These are phyloP conservation scores for Obba rivulosa DNA, from an alignment of 768 basidiomycete genomes.

Conservation along the genomic window DNA sequence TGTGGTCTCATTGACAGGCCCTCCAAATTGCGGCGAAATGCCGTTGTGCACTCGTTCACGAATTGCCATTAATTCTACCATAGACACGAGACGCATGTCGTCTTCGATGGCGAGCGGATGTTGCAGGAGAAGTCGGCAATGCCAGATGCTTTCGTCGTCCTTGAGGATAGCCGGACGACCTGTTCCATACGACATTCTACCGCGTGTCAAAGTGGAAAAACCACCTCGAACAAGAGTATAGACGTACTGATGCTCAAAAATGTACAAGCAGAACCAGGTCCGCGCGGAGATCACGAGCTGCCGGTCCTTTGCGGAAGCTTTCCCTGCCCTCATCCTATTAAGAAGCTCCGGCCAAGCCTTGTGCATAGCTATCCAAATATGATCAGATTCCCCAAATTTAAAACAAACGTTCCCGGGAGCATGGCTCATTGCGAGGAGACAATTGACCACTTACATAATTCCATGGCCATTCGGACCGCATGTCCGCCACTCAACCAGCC, in stretches of 20 bases:
- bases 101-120: conserved; percentile 90
- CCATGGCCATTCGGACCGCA: conserved; percentile 96
- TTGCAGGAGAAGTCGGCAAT: conserved; percentile 72
- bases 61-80: conserved; percentile 87
- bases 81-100: conserved; percentile 92
- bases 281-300: conserved; percentile 78
- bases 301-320: conserved; percentile 57
- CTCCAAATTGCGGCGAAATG: conserved; percentile 67
- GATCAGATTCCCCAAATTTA: conserved; percentile 1
- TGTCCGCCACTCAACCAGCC: conserved; percentile 95
- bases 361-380: conserved; percentile 62
- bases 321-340: conserved; percentile 69
- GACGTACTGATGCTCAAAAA: conserved; percentile 90
- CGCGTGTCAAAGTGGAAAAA: conserved; percentile 10
- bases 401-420: neutral
- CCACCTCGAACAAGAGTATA: neutral
- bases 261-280: conserved; percentile 90
- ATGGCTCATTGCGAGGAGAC: neutral
- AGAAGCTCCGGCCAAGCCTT: conserved; percentile 84
- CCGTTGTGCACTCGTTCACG: conserved; percentile 83
- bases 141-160: conserved; percentile 86
- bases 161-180: conserved; percentile 90
- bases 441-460: conserved; percentile 59
- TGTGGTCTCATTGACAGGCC: conserved; percentile 68
- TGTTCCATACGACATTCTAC: conserved; percentile 88